Evolutionary conservation across 2,329 filamentous ascomycete genomes (phyloP).

Genomic region (Cladorrhinum sp.): DNA sequence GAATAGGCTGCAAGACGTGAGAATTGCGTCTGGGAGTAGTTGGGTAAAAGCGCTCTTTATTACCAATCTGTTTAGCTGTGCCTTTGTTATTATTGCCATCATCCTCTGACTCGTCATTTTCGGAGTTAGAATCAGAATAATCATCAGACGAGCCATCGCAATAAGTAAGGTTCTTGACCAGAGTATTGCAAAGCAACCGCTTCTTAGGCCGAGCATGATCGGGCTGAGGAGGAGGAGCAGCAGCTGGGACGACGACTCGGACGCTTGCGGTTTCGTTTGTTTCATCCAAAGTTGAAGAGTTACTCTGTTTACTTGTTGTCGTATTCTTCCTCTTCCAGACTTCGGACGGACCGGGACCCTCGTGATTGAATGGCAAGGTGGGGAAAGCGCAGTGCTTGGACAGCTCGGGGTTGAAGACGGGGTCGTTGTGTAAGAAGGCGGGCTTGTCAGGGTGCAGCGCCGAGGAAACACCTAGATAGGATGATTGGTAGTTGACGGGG

Average conservation of each 20-base stretch:
- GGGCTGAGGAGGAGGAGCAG: too few relatives aligned
- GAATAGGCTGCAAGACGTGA: background rate
- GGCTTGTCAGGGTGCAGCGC: background rate
- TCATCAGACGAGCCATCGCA: too few relatives aligned
- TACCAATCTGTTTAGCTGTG: too few relatives aligned
- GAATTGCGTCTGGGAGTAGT: background rate
- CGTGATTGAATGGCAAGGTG: constrained; percentile 27
- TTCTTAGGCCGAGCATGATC: background rate
- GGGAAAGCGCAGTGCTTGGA: constrained; percentile 26
- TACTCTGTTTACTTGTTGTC: background rate
- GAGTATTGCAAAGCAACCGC: too few relatives aligned
- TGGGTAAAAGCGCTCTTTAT: too few relatives aligned
- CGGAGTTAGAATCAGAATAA: background rate
- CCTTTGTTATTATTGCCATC: background rate
- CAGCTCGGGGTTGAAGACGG: constrained; percentile 13
- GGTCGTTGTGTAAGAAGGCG: background rate
- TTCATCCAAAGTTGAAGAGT: background rate
- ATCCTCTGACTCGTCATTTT: background rate
- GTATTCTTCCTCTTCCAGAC: background rate
- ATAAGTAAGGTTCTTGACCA: too few relatives aligned
- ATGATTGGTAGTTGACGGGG: background rate
- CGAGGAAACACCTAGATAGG: background rate
- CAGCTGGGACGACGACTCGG: too few relatives aligned
- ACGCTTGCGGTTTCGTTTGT: too few relatives aligned
- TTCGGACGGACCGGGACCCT: constrained; percentile 22